A percentile compares a stretch with the other conserved stretches of the same genome.
Conservation (phyloP, 345 rosid genomes). For the Eucalyptus tenuipes region DNA sequence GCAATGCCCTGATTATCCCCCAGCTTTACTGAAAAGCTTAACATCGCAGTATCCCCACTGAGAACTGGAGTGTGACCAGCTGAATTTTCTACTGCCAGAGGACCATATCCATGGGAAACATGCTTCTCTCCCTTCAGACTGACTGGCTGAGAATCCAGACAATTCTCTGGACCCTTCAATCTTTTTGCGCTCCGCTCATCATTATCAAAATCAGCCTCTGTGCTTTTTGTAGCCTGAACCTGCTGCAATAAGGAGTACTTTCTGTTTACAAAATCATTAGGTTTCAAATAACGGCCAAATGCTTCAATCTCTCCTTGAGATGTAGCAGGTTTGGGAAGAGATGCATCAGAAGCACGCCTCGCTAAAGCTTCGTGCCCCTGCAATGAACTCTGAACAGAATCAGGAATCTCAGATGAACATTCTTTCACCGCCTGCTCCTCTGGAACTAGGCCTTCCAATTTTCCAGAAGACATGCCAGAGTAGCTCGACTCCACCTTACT, state of each 20-base stretch:
- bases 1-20: neutral
- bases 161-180: slow-evolving; percentile 31
- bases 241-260: slow-evolving; percentile 36
- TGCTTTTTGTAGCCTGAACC: slow-evolving; percentile 39
- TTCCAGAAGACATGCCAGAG: slow-evolving; percentile 14
- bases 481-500: slow-evolving; percentile 22
- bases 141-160: slow-evolving; percentile 25
- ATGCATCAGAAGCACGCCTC: slow-evolving; percentile 5
- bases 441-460: slow-evolving; percentile 15
- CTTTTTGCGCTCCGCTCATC: slow-evolving; percentile 33
- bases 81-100: slow-evolving; percentile 20
- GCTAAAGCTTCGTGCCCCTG: slow-evolving; percentile 16
- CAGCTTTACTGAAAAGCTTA: slow-evolving; percentile 7
- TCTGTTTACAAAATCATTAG: slow-evolving; percentile 22
- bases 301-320: slow-evolving; percentile 46
- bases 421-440: slow-evolving; percentile 28
- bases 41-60: slow-evolving; percentile 20
- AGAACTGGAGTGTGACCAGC: slow-evolving; percentile 1
- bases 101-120: slow-evolving; percentile 9
- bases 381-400: neutral
- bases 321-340: slow-evolving; percentile 12
- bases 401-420: slow-evolving; percentile 3
- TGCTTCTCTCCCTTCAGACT: slow-evolving; percentile 25
- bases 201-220: slow-evolving; percentile 20
- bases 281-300: slow-evolving; percentile 41